phyloP scores from a whole-genome alignment of 805 yeast species.

The Ogataea nitratoaversa region DNA sequence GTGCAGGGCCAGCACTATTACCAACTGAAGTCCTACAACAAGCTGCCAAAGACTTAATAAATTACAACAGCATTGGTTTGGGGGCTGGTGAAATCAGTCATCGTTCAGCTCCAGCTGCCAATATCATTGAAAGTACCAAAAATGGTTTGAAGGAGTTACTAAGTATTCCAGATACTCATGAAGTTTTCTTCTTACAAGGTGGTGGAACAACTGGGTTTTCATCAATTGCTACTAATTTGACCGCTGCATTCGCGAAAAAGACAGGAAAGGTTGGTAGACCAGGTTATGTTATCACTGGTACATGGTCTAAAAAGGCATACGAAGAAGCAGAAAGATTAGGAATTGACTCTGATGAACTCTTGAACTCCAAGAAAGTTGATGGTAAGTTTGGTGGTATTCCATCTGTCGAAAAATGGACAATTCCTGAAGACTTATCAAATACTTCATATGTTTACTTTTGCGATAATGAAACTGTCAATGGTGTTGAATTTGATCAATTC shows the following conservation, averaged over 20 bases:
- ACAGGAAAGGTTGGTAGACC: conserved; percentile 75
- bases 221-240: conserved; percentile 74
- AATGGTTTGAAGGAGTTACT: conserved; percentile 58
- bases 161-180: conserved; percentile 85
- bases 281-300: conserved; percentile 86
- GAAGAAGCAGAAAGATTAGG: conserved; percentile 89
- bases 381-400: conserved; percentile 66
- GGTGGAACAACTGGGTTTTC: conserved; percentile 98
- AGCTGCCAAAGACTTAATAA: conserved; percentile 80
- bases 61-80: conserved; percentile 64
- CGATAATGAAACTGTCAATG: conserved; percentile 97
- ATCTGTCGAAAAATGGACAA: conserved; percentile 55
- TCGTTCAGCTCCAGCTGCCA: conserved; percentile 78
- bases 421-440: conserved; percentile 52
- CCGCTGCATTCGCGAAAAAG: conserved; percentile 62
- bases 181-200: conserved; percentile 92
- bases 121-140: conserved; percentile 75
- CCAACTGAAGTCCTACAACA: conserved; percentile 82
- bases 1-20: conserved; percentile 97
- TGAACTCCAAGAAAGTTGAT: conserved; percentile 53
- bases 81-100: conserved; percentile 97
- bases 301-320: conserved; percentile 86
- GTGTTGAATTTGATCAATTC: conserved; percentile 66
- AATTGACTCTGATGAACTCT: conserved; percentile 62
- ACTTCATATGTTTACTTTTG: conserved; percentile 86